Evolutionary conservation across 331 rosid genomes (phyloP), one percentile per base, ranked within the genome.

Genomic region (Cydonia oblonga): DNA sequence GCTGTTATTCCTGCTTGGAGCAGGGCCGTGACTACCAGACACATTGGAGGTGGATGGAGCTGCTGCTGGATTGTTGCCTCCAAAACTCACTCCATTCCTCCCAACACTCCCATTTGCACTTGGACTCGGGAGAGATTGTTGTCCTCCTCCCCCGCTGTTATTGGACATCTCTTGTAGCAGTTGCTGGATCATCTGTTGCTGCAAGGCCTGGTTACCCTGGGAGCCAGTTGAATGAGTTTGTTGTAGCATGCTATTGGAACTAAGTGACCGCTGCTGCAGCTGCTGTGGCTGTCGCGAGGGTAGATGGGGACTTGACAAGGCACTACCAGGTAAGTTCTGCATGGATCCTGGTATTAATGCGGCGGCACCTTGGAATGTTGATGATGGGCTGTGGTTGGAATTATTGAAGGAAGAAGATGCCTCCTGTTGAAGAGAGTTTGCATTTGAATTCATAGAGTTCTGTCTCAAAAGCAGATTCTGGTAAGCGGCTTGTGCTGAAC

Each of bases 401-500:
- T 83, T 88, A 72, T 81, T 85, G 84, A 95, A 89, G 76, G 93
- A 86, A 23, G 98, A 73, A 0, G 91, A 78, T 30, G 93, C 88
- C 82, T 88, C 97, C 75, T 86, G 93, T 71, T 91, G 99, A 49
- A 81, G 78, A 51, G 92, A 73, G 70, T 70, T 73, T 18, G 93
- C 75, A 69, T 79, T 87, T 58, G 96, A 87, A 75, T 89, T 93
- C 91, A 88, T 85, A 0, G 96, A 90, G 84, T 87, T 90, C 85
- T 89, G 97, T 77, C 96, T 88, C 81, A 83, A 65, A 16, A 90
- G 88, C 77, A 87, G 46, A 83, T 86, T 95, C 85, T 90, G 99
- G 85, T 83, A 95, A 75, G 96, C 96, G 13, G 96, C 89, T 79
- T 89, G 97, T 7, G 93, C 89, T 20, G 96, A 75, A 62, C 96